Evolutionary conservation across 768 basidiomycete species (phyloP), one percentile per base, ranked within the genome.

Genomic region (Flagelloscypha sp.): DNA sequence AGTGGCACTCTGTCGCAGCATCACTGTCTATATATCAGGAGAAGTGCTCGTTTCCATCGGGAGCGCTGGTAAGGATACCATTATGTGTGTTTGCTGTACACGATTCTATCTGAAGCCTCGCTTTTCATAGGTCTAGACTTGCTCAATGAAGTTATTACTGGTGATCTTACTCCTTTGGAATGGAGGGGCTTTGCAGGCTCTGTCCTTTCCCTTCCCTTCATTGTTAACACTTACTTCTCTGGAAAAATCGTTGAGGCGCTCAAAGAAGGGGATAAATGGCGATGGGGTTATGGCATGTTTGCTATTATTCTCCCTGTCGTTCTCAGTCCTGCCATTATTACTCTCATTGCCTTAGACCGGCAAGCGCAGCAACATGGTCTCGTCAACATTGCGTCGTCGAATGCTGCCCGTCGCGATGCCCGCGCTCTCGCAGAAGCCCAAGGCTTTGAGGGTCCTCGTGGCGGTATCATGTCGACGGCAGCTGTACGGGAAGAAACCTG

Each of bases 251-350:
- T 37, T 7, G 27, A 29, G 6, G 41, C 41, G 7, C n/a, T 18
- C 4, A 42, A 38, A 16, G 39, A 31, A 6, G 1, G 16, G 16
- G 32, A 45, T 23, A 34, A 34, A 11, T 45, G 44, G 44, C 36
- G 44, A 2, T 45, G 44, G 44, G 44, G 44, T 24, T 45, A 42
- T 24, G 44, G 44, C 3, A 45, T 45, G 44, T 45, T 45, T 16
- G 22, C 37, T 19, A 45, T 45, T 25, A 30, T 48, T 12, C 37
- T 48, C 10, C 47, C 47, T 18, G 42, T 46, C 12, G 36, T 32
- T 3, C 33, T 46, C 7, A 30, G 24, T 12, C 47, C 47, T 12
- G 44, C 44, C n/a, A 33, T 48, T 10, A 31, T 42, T 28, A 35
- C 36, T 4, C 40, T 48, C 18, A 36, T 48, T 25, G 39, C 34